Conservation (phyloP, 331 rosid genomes). For the Rosa hybrid region DNA sequence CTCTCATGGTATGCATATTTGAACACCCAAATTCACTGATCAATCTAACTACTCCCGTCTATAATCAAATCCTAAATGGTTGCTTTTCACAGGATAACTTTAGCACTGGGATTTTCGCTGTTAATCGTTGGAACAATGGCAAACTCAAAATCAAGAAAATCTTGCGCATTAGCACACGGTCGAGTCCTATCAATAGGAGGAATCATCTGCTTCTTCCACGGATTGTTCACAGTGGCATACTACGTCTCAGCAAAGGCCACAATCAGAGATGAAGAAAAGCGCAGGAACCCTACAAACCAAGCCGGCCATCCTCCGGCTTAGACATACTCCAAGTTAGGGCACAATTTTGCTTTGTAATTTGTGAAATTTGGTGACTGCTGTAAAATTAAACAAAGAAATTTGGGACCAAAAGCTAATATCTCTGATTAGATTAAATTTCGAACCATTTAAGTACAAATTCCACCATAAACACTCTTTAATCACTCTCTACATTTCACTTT, state of each 20-base stretch:
- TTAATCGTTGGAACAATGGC: constrained; percentile 60
- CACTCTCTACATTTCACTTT: neutral
- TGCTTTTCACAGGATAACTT: constrained; percentile 39
- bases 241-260: constrained; percentile 59
- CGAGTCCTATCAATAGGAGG: constrained; percentile 58
- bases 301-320: neutral
- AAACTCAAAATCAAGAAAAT: constrained; percentile 55
- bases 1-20: constrained; percentile 55
- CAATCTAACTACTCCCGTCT: neutral
- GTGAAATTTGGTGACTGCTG: neutral
- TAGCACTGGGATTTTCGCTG: constrained; percentile 51
- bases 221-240: constrained; percentile 54
- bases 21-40: neutral
- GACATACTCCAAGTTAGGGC: neutral
- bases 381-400: neutral
- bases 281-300: neutral
- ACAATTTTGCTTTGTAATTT: neutral
- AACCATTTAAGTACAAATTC: neutral
- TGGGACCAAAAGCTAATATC: neutral
- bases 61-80: neutral
- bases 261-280: constrained; percentile 34
- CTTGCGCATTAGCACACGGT: constrained; percentile 48
- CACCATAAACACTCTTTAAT: neutral
- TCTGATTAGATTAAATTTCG: neutral
- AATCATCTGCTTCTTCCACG: constrained; percentile 74